Base-by-base conservation (phyloP, 2,329 filamentous ascomycete species). In the Fusarium bulbicola region DNA sequence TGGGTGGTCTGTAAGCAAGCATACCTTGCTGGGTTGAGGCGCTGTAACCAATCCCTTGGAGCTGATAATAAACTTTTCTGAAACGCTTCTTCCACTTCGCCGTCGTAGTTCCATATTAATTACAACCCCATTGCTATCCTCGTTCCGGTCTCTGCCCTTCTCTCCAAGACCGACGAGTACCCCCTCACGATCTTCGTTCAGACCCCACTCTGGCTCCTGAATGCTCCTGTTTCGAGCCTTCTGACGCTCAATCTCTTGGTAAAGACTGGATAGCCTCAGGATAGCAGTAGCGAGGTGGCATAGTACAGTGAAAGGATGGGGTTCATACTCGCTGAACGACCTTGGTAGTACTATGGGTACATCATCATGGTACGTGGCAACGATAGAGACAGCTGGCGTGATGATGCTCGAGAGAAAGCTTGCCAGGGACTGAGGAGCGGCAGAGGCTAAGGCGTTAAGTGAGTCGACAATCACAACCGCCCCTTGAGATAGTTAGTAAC, bases 231-330 rank as follows among this genome's bases (percentile, higher is more conserved):
- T 91, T 15, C 88, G 87, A 7, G 95, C 95, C n/a, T 87, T 88
- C 79, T 94, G 94, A 42, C 89, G 87, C 36, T 91, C 90, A 10
- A 96, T 86, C 47, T 93, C 89, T 75, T 98, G 94, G 13, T 90
- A 84, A 43, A 98, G 87, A 20, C 91, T 93, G 43, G 92, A 90
- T 1, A 93, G 86, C 9, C 89, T 91, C 66, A 98, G 87, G 59
- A 98, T 89, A 7, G 94, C 92, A 7, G 96, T 99, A n/a, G 95
- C 93, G 65, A 98, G 90, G 82, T 97, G 97, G 50, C 88, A 89
- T 28, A 98, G 86, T 2, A 95, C 84, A 3, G 91, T 91, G 18
- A 97, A 86, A 0, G 94, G 90, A 34, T 90, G 84, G 2, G 95
- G 94, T 24, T 89, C 84, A 81, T 93, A 91, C 77, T 88, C 86